Conservation (phyloP, 2,329 filamentous ascomycete species). For the Phoma sp. region DNA sequence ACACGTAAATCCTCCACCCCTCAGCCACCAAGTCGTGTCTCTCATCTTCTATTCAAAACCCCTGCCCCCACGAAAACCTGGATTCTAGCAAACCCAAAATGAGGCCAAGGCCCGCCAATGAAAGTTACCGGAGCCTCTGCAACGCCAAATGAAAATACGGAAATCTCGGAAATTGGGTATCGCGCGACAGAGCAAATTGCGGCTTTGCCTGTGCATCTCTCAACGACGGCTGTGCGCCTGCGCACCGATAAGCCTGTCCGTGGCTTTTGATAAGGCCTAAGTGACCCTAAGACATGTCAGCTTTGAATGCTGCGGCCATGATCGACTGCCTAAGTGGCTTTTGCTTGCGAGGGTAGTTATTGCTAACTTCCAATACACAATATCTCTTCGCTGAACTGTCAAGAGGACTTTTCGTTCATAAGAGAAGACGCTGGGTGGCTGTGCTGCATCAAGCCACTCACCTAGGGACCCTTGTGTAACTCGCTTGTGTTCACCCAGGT, state of each 20-base stretch:
- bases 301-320: not conserved
- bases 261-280: not conserved
- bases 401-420: not conserved
- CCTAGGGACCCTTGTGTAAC: conserved; percentile 24
- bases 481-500: conserved; percentile 16
- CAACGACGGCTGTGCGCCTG: conserved; percentile 13
- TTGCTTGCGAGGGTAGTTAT: not conserved
- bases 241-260: conserved; percentile 18
- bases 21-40: not conserved
- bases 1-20: not conserved
- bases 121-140: not conserved
- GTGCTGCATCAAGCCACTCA: conserved; percentile 14
- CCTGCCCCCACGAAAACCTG: conserved; percentile 23
- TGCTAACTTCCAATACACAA: not conserved
- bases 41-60: conserved; percentile 3
- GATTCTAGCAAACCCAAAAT: conserved; percentile 18
- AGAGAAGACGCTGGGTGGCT: conserved; percentile 1
- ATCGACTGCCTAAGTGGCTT: not conserved
- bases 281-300: conserved; percentile 3
- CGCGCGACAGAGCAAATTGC: conserved; percentile 7
- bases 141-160: conserved; percentile 20
- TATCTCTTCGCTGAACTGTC: too few relatives aligned
- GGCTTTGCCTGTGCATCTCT: not conserved
- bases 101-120: conserved; percentile 13
- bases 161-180: conserved; percentile 28